Percentiles rank a stretch among this genome's conserved stretches.
Conservation (phyloP, 345 rosid species). For the Bruguiera gymnorhiza region DNA sequence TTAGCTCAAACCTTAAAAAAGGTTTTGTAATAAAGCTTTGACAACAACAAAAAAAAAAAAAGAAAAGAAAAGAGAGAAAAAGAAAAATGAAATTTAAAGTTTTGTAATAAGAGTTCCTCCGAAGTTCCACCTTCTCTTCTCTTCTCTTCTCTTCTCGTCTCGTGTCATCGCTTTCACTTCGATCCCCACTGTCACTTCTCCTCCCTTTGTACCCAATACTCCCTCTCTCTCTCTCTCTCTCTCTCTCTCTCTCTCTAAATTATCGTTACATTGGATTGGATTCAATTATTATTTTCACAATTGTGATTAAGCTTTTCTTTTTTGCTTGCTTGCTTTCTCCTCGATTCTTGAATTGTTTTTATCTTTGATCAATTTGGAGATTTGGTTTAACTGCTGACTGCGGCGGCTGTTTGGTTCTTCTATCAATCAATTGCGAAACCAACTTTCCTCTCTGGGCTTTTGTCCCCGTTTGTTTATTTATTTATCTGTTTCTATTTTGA, state of each 20-base stretch:
- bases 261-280: background rate
- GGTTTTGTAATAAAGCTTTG: no score
- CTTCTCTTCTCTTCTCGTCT: background rate
- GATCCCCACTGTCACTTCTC: slow-evolving; percentile 33
- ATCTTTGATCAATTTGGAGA: background rate
- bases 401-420: no score
- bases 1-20: background rate
- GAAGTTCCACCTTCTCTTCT: background rate
- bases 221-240: background rate
- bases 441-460: background rate
- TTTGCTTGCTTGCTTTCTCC: background rate
- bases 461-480: background rate
- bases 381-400: background rate
- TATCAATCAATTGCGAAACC: background rate
- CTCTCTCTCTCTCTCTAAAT: background rate
- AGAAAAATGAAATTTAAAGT: no score
- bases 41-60: background rate
- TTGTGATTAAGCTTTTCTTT: background rate
- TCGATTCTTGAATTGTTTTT: background rate
- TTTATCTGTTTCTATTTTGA: background rate
- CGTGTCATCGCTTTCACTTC: slow-evolving; percentile 17
- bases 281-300: background rate
- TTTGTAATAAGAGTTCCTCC: no score
- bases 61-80: no score
- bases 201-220: background rate